Base-by-base conservation (phyloP, 257 asterid genomes). In the Lithospermum erythrorhizon region DNA sequence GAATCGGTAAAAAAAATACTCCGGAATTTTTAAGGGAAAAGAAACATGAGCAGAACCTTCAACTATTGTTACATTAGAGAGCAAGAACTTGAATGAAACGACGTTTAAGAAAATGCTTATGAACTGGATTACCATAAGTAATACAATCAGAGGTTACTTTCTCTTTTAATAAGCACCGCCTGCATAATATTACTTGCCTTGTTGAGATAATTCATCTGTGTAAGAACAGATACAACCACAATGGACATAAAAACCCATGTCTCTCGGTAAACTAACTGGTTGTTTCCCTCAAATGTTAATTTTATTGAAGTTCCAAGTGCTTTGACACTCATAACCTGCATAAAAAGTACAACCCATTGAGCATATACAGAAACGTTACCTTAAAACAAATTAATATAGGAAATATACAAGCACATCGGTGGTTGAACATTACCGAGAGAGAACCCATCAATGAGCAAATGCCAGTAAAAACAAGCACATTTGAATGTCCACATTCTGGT, bases 201-300 rank as follows among this genome's bases (percentile, higher is more conserved):
- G 83, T 89, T 89, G 68, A 89, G 94, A 76, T 89, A 89, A 73
- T 86, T 89, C 97, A 86, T 81, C 75, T 89, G 94, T 72, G 87
- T 86, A 62, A 86, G 70, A 63, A 89, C 97, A 72, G 89, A 89
- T 54, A 72, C 71, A 63, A 79, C 85, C 73, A 89, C 91, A 67
- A 82, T 77, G 27, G 80, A 48, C 89, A 79, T 69, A 66, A 89
- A 89, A 70, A 76, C 63, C 94, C 97, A 89, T 56, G 97, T 84
- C 75, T 86, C 89, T 0, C 86, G 83, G 73, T 70, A 89, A 74
- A 79, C 57, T 72, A 89, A 67, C 75, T 84, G 97, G 73, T 86
- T 89, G 18, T 74, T 84, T 70, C 97, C 97, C 79, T 84, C 94
- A 56, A 89, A 72, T 20, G 97, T 89, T 80, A 89, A 73, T 70